These are phyloP conservation scores for Penicillium crustosum DNA, from an alignment of 2,329 filamentous ascomycete genomes.

Conservation along the genomic window DNA sequence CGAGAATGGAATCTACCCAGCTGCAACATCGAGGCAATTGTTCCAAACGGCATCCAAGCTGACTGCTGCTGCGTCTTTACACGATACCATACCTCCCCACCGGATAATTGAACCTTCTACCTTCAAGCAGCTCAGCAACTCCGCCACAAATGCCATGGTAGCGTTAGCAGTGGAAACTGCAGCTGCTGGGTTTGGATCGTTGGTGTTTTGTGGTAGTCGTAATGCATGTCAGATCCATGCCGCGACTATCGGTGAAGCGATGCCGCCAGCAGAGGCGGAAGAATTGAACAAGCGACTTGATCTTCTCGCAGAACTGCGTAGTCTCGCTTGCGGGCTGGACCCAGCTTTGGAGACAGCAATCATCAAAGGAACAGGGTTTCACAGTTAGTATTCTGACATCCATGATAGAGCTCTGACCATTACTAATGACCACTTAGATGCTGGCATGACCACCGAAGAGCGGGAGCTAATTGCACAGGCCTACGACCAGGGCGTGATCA, in stretches of 20 bases:
- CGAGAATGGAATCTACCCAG: slow-evolving; percentile 66
- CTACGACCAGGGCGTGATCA: slow-evolving; percentile 67
- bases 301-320: slow-evolving; percentile 65
- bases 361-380: slow-evolving; percentile 68
- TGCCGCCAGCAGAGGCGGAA: slow-evolving; percentile 52
- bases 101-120: slow-evolving; percentile 55
- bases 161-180: slow-evolving; percentile 69
- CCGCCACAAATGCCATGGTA: slow-evolving; percentile 69
- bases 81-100: slow-evolving; percentile 38
- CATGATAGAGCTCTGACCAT: not conserved
- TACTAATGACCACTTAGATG: slow-evolving; percentile 38
- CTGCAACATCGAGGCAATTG: slow-evolving; percentile 58
- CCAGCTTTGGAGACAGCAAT: slow-evolving; percentile 64
- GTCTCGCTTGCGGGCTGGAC: slow-evolving; percentile 66
- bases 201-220: slow-evolving; percentile 73
- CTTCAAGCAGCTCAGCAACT: slow-evolving; percentile 63
- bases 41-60: slow-evolving; percentile 59
- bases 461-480: slow-evolving; percentile 69
- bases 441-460: slow-evolving; percentile 68
- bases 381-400: slow-evolving; percentile 54
- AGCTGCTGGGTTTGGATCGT: slow-evolving; percentile 65
- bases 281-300: slow-evolving; percentile 62
- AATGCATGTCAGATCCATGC: slow-evolving; percentile 67
- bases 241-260: slow-evolving; percentile 64
- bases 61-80: slow-evolving; percentile 32